Evolutionary conservation across 345 rosid genomes (phyloP).

Genomic region (Zanthoxylum bungeanum): DNA sequence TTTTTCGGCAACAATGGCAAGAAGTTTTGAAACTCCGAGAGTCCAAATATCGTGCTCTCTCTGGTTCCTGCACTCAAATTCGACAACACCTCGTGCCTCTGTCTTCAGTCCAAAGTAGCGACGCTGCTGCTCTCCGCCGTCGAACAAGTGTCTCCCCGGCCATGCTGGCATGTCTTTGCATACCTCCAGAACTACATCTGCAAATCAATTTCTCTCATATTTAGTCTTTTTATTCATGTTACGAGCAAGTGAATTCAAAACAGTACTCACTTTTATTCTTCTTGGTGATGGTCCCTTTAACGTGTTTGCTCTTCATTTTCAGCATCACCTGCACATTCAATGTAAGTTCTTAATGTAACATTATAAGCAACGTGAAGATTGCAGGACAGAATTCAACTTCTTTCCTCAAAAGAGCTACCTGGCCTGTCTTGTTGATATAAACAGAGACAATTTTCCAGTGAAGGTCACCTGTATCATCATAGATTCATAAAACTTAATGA

Average conservation of each 20-base stretch:
- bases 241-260: too few relatives aligned
- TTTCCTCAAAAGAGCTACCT: slow-evolving; percentile 35
- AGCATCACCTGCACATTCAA: slow-evolving; percentile 56
- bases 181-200: slow-evolving; percentile 75
- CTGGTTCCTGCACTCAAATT: slow-evolving; percentile 81
- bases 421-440: slow-evolving; percentile 61
- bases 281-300: slow-evolving; percentile 77
- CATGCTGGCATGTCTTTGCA: slow-evolving; percentile 77
- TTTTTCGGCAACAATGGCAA: slow-evolving; percentile 51
- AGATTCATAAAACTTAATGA: neutral
- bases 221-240: too few relatives aligned
- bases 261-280: slow-evolving; percentile 90
- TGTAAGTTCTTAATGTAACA: too few relatives aligned
- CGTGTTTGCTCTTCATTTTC: slow-evolving; percentile 90
- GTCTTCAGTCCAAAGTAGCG: slow-evolving; percentile 83
- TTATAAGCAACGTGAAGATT: neutral
- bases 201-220: too few relatives aligned
- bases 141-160: slow-evolving; percentile 83
- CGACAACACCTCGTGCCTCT: slow-evolving; percentile 54
- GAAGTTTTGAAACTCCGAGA: slow-evolving; percentile 64
- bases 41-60: slow-evolving; percentile 84
- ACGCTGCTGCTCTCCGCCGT: slow-evolving; percentile 59
- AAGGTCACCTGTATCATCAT: slow-evolving; percentile 64
- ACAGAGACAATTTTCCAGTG: slow-evolving; percentile 94
- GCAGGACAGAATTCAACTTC: too few relatives aligned